Evolutionary conservation across 2,329 filamentous ascomycete species (phyloP), one percentile per base, ranked within the genome.

Genomic region (Cytospora paraplurivora): DNA sequence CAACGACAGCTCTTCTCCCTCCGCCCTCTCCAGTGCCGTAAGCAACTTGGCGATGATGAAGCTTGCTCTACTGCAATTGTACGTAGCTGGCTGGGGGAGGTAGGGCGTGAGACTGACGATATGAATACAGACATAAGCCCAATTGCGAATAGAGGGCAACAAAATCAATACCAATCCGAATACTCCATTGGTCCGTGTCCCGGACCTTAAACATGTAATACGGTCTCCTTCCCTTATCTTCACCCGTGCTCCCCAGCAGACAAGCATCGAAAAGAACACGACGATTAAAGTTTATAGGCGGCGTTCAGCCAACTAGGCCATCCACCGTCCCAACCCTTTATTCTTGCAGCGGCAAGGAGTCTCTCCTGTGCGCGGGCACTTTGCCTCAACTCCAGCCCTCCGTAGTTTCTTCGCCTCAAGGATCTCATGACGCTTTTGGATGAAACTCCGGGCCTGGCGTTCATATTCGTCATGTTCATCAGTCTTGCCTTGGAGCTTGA

Each of bases 401-500:
- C 74, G 70, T 50, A 69, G 69, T 50, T 72, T 70, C 59, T 68
- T 72, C 38, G 72, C 68, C 60, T 72, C 67, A 49, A 76, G 72
- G 33, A 72, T 71, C 59, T 69, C 71, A 19, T 72, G 67, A 68
- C 77, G 78, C 62, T 75, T 72, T 21, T 75, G 73, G 58, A 81
- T 67, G 64, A 78, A 80, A 1, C 68, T 66, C 56, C 76, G 76
- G 11, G 84, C 85, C 67, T 83, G 83, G 58, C 71, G 73, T 62
- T 78, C 75, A 65, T 84, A 84, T 63, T 77, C 76, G 4, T 74
- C 66, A 0, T 76, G 62, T 67, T 84, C 81, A 17, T 79, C 76
- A 3, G 69, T 72, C 68, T 79, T 81, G 21, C 82, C 82, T 57
- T 79, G 82, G 37, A 85, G 56, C 71, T 79, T 82, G 56, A 88